These are phyloP conservation scores for Remersonia thermophila DNA, from an alignment of 2,329 filamentous ascomycete genomes.

Conservation along the genomic window DNA sequence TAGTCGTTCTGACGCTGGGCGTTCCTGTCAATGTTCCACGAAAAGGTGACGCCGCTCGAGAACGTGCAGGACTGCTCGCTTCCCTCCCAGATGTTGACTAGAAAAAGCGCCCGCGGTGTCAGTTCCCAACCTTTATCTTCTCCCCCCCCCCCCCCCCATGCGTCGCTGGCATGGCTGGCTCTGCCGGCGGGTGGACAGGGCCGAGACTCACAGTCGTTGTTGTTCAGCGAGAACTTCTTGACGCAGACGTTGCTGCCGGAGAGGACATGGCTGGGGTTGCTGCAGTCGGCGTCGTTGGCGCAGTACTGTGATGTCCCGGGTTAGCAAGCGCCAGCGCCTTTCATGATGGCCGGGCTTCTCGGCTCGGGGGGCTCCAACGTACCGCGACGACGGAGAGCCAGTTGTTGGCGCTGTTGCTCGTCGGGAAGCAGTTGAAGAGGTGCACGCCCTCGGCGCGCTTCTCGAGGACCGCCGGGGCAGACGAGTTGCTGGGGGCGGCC, in stretches of 20 bases:
- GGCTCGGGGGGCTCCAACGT: constrained; percentile 4
- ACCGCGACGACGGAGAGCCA: constrained; percentile 7
- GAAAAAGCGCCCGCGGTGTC: not conserved
- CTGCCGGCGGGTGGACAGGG: no score
- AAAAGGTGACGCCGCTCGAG: constrained; percentile 11
- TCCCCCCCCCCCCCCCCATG: no score
- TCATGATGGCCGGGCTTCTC: no score
- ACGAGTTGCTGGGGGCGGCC: not conserved
- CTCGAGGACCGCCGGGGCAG: not conserved
- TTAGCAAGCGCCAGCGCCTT: no score
- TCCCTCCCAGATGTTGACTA: constrained; percentile 12
- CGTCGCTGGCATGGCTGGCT: no score
- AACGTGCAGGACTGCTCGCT: constrained; percentile 12
- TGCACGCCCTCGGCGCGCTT: constrained; percentile 13
- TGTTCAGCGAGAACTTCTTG: not conserved
- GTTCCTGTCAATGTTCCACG: constrained; percentile 11
- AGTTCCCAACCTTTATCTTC: no score
- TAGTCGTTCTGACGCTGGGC: constrained; percentile 10
- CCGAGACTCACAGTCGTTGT: no score
- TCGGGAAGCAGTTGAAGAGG: constrained; percentile 12
- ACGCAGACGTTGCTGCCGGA: constrained; percentile 5
- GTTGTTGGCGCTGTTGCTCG: constrained; percentile 3
- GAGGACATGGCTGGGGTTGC: constrained; percentile 2
- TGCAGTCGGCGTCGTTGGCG: constrained; percentile 15
- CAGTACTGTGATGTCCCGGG: constrained; percentile 10